Evolutionary conservation across 192 early-diverging fungal species (phyloP).

Genomic region (Rhizophagus prolifer): DNA sequence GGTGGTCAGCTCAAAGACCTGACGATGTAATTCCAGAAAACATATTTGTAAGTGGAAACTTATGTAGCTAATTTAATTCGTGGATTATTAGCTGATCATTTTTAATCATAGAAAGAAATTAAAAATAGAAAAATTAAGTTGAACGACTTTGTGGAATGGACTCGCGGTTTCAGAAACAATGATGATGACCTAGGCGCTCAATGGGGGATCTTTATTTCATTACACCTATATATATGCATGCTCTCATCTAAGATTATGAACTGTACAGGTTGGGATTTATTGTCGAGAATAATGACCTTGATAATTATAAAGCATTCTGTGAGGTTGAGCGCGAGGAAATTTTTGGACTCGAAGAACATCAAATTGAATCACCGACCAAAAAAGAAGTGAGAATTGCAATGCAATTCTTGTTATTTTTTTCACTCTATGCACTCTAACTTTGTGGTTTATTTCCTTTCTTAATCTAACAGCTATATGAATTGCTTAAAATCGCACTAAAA

Average conservation of each 20-base stretch:
- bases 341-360: neutral
- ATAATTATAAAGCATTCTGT: neutral
- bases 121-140: neutral
- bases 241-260: no score
- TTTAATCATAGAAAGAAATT: no score
- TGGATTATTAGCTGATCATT: no score
- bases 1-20: slow-evolving; percentile 28
- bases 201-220: no score
- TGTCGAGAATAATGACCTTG: slow-evolving; percentile 8
- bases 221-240: no score
- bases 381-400: neutral
- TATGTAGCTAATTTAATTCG: no score
- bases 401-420: no score
- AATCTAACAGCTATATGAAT: neutral
- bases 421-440: no score
- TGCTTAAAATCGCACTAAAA: slow-evolving; percentile 6
- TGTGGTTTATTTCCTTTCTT: no score
- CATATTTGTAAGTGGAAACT: no score
- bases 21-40: neutral
- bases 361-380: neutral
- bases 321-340: neutral
- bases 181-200: no score
- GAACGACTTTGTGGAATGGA: slow-evolving; percentile 15
- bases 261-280: slow-evolving; percentile 18
- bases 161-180: neutral